Percentiles rank a stretch among this genome's conserved stretches.
phyloP scores from a whole-genome alignment of 495 filamentous ascomycete genomes.

The Talaromyces adpressus region DNA sequence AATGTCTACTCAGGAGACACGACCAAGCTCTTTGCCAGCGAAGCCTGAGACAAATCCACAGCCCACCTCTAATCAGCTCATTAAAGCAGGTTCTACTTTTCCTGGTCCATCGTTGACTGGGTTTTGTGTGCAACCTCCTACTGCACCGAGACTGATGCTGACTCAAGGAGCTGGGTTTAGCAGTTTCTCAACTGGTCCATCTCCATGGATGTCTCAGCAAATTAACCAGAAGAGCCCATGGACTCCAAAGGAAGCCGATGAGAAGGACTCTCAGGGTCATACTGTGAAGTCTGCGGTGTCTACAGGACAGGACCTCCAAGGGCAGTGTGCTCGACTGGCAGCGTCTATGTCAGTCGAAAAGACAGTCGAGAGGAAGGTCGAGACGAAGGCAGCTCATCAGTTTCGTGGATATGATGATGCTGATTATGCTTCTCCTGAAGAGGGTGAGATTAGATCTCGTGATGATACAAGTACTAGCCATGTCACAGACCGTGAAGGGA shows the following conservation, averaged over 20 bases:
- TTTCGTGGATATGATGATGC: not conserved
- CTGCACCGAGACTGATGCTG: not conserved
- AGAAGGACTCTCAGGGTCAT: not conserved
- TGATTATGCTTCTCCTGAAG: not conserved
- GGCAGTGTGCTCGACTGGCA: not conserved
- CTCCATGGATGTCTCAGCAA: not conserved
- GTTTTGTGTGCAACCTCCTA: not conserved
- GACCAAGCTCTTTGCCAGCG: not conserved
- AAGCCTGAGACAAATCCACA: not conserved
- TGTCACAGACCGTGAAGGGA: not conserved
- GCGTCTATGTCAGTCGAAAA: not conserved
- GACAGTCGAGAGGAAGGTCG: not conserved
- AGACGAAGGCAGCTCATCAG: not conserved
- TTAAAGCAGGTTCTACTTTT: not conserved
- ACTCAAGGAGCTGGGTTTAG: not conserved
- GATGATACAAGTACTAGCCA: not conserved
- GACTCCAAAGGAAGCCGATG: not conserved
- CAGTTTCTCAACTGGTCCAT: not conserved
- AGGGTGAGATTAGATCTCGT: not conserved
- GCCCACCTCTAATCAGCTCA: not conserved
- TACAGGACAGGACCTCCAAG: not conserved
- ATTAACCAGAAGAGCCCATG: not conserved
- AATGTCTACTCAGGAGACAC: not conserved
- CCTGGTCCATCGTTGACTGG: not conserved
- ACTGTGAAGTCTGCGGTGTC: not conserved